Base-by-base conservation (phyloP, 2,329 filamentous ascomycete species). In the Pseudogymnoascus sp. region DNA sequence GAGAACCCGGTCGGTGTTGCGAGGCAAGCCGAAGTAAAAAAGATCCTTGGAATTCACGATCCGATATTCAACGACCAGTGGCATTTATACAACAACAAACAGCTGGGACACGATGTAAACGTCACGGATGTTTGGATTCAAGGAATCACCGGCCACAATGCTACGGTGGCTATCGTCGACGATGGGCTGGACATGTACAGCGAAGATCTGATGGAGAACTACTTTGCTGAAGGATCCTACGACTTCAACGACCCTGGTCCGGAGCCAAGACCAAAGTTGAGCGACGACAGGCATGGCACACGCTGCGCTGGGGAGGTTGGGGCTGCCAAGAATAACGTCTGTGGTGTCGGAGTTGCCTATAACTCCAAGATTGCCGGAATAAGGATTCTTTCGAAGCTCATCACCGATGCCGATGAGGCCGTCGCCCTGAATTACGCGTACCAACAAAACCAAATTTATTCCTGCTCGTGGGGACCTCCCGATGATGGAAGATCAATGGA, bases 121-220 rank as follows among this genome's bases (percentile, higher is more conserved):
- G 92, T 97, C n/a, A 96, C 92, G 0, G 91, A 87, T 11, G 82
- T 97, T 5, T 99, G 94, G 94, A 74, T 91, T 69, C 85, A 94
- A 69, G 93, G 92, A 4, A 87, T 97, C 63, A 97, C 93, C 0
- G 94, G 94, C 62, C 85, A 91, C 70, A 93, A 93, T 65, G 84
- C 89, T 16, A 96, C 91, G 1, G 91, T 96, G 1, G 93, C 93
- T 62, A 94, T 99, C 69, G 90, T 99, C 3, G 94, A 99, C 71
- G 94, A 99, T 75, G 94, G 94, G 0, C 76, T 99, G 67, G 94
- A 99, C 72, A 94, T 99, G 88, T 85, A 96, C 77, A 97, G 92
- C 78, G 83, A 91, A 25, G 94, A 99, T 73, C 78, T 99, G 56
- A 92, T 90, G 74, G 88, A 86, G 69, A 99, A 99, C 74, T 99